Percentiles rank a stretch among this genome's conserved stretches.
phyloP scores from a whole-genome alignment of 1,284 basidiomycete genomes.

The Pyrrhoderma noxium region DNA sequence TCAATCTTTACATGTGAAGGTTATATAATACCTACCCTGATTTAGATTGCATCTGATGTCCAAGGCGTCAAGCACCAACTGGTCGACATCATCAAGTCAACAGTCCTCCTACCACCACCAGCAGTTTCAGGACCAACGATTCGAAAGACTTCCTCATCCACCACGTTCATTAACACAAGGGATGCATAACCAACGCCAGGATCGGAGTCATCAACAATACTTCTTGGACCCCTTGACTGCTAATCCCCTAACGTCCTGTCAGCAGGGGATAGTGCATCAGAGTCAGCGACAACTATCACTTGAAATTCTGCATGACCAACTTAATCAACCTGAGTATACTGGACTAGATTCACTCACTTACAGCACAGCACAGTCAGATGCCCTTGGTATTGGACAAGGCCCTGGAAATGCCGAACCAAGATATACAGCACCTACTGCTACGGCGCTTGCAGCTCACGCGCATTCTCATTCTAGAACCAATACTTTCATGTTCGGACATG shows the following conservation, averaged over 20 bases:
- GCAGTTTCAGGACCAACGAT: neutral
- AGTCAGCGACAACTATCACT: constrained; percentile 11
- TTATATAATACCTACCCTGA: too few relatives aligned
- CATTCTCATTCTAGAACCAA: neutral
- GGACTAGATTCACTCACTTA: constrained; percentile 7
- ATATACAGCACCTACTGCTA: constrained; percentile 13
- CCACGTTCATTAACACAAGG: neutral
- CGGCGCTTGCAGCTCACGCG: constrained; percentile 10
- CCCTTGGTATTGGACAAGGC: constrained; percentile 14
- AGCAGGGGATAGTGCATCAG: neutral
- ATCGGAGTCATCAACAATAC: neutral
- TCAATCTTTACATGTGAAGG: too few relatives aligned
- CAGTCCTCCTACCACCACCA: neutral
- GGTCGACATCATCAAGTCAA: neutral
- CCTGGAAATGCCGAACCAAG: constrained; percentile 11
- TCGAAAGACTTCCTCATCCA: neutral
- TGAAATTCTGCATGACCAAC: constrained; percentile 9
- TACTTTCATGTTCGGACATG: constrained; percentile 9
- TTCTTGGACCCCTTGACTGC: neutral
- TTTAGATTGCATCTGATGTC: neutral
- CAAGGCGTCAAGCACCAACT: constrained; percentile 1
- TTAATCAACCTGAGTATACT: neutral
- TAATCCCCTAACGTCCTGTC: constrained; percentile 1
- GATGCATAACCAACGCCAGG: neutral
- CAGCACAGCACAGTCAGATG: constrained; percentile 1